Percentiles rank a stretch among this genome's conserved stretches.
Conservation (phyloP, 192 early-diverging fungal species). For the Lunasporangiospora selenospora region DNA sequence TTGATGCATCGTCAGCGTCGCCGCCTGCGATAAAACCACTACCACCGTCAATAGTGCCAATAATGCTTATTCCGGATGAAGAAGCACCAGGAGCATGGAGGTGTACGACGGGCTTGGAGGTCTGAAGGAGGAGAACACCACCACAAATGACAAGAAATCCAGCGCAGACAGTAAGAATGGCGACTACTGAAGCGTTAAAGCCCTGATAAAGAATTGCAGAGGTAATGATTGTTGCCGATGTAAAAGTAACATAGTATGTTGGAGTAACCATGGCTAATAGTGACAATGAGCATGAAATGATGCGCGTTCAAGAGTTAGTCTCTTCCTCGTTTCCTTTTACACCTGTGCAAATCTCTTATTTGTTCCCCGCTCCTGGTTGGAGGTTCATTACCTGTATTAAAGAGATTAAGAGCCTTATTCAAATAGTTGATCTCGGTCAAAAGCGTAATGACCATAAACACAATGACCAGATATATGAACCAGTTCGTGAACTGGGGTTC, state of each 20-base stretch:
- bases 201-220: slow-evolving; percentile 88
- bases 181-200: slow-evolving; percentile 71
- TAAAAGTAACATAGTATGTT: slow-evolving; percentile 96
- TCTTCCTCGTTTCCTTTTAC: too few relatives aligned
- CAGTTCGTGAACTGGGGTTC: slow-evolving; percentile 84
- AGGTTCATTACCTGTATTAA: slow-evolving; percentile 66
- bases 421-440: slow-evolving; percentile 95
- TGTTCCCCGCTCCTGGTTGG: too few relatives aligned
- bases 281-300: too few relatives aligned
- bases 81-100: slow-evolving; percentile 27
- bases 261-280: slow-evolving; percentile 76
- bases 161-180: slow-evolving; percentile 80
- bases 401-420: slow-evolving; percentile 93
- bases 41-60: slow-evolving; percentile 5
- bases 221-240: slow-evolving; percentile 91
- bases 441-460: slow-evolving; percentile 78
- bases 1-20: too few relatives aligned
- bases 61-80: too few relatives aligned
- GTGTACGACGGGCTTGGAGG: slow-evolving; percentile 44
- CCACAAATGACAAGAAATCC: slow-evolving; percentile 93
- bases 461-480: slow-evolving; percentile 83
- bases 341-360: too few relatives aligned
- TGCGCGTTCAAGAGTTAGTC: too few relatives aligned
- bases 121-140: slow-evolving; percentile 80
- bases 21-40: too few relatives aligned